Conservation (phyloP, 2,329 filamentous ascomycete genomes). For the Botryotinia narcissicola region DNA sequence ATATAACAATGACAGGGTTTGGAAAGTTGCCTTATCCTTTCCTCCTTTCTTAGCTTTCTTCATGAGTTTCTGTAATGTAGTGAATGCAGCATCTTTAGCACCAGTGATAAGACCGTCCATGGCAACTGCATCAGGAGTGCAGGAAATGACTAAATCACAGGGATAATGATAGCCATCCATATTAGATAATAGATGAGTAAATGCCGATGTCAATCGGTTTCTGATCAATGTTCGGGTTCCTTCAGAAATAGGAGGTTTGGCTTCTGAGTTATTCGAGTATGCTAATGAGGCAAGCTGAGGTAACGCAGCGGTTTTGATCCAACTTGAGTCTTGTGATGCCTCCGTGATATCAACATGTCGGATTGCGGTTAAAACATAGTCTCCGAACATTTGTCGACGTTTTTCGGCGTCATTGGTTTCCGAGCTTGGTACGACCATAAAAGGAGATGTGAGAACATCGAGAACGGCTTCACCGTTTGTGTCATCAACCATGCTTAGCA, state of each 20-base stretch:
- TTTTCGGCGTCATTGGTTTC: conserved; percentile 35
- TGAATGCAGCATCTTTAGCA: conserved; percentile 52
- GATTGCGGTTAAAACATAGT: conserved; percentile 37
- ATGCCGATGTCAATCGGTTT: conserved; percentile 55
- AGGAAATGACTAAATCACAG: conserved; percentile 32
- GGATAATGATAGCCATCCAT: conserved; percentile 50
- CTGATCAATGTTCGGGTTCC: conserved; percentile 54
- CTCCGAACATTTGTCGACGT: conserved; percentile 36
- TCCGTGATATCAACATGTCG: conserved; percentile 32
- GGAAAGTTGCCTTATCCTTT: conserved; percentile 40
- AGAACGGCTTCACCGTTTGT: conserved; percentile 44
- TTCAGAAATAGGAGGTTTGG: conserved; percentile 48
- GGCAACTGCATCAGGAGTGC: conserved; percentile 43
- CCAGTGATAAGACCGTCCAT: conserved; percentile 56
- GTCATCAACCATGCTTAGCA: conserved; percentile 31
- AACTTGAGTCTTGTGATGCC: conserved; percentile 25
- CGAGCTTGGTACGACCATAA: conserved; percentile 38
- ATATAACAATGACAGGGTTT: conserved; percentile 76
- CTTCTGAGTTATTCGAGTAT: conserved; percentile 48
- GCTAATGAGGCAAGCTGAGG: conserved; percentile 50
- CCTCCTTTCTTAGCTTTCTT: conserved; percentile 43
- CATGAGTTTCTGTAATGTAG: conserved; percentile 52
- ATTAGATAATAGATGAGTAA: conserved; percentile 56
- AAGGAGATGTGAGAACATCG: conserved; percentile 47
- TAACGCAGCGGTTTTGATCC: conserved; percentile 33